Conservation (phyloP, 768 basidiomycete genomes). For the Suillus ampliporus region DNA sequence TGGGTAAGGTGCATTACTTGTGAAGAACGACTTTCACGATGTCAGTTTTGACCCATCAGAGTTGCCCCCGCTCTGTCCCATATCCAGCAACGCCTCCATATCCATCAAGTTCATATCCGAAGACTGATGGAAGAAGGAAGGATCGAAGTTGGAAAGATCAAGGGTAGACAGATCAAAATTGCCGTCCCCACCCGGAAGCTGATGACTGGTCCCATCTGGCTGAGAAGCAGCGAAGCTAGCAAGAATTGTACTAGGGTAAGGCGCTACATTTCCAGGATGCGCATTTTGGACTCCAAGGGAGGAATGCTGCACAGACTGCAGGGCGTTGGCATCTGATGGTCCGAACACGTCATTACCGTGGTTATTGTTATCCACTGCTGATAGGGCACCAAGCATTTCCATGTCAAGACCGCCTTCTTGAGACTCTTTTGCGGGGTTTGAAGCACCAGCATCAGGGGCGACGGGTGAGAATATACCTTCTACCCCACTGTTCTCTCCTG, state of each 20-base stretch:
- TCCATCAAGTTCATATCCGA: conserved; percentile 55
- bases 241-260: conserved; percentile 48
- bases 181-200: conserved; percentile 26
- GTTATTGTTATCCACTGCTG: conserved; percentile 20
- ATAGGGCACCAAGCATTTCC: conserved; percentile 44
- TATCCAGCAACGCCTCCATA: conserved; percentile 60
- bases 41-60: conserved; percentile 31
- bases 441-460: conserved; percentile 28
- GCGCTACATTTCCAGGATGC: conserved; percentile 30
- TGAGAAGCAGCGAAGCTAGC: conserved; percentile 52
- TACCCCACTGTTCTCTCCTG: conserved; percentile 43
- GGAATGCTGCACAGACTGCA: conserved; percentile 31
- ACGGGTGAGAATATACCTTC: conserved; percentile 61
- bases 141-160: conserved; percentile 51
- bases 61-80: conserved; percentile 37
- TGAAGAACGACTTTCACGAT: conserved; percentile 14
- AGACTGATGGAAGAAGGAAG: conserved; percentile 47
- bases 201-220: conserved; percentile 10
- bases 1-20: neutral
- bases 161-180: conserved; percentile 56
- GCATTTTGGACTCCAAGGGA: conserved; percentile 32
- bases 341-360: conserved; percentile 30
- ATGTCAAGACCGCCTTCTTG: conserved; percentile 34
- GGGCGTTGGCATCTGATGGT: conserved; percentile 16
- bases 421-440: conserved; percentile 24